Evolutionary conservation across 2,329 filamentous ascomycete species (phyloP).

Genomic region (Colletotrichum tropicicola): DNA sequence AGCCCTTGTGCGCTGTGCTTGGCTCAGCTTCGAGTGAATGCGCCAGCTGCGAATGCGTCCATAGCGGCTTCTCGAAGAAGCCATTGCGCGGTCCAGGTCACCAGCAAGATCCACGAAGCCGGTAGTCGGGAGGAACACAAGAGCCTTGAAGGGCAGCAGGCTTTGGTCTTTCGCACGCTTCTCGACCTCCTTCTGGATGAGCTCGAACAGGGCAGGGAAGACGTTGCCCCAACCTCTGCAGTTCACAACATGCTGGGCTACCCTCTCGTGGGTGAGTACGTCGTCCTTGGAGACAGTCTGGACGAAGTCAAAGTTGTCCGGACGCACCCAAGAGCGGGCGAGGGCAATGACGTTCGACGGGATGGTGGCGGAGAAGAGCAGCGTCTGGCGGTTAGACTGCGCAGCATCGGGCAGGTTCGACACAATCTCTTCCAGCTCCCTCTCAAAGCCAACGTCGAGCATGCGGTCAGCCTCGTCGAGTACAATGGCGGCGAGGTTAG

Average conservation of each 20-base stretch:
- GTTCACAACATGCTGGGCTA: slow-evolving; percentile 81
- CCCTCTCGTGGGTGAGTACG: slow-evolving; percentile 81
- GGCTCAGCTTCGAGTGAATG: slow-evolving; percentile 84
- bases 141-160: slow-evolving; percentile 85
- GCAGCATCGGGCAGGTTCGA: slow-evolving; percentile 67
- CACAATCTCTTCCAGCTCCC: slow-evolving; percentile 71
- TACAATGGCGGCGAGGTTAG: slow-evolving; percentile 88
- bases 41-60: slow-evolving; percentile 57
- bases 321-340: slow-evolving; percentile 81
- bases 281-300: slow-evolving; percentile 89
- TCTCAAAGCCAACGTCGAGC: slow-evolving; percentile 90
- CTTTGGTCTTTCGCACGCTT: slow-evolving; percentile 49
- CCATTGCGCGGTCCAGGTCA: slow-evolving; percentile 49
- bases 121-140: slow-evolving; percentile 88
- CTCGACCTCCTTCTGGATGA: slow-evolving; percentile 69
- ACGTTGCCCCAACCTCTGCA: slow-evolving; percentile 78
- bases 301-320: slow-evolving; percentile 83
- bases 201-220: slow-evolving; percentile 80
- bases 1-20: slow-evolving; percentile 72
- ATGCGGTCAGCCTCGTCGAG: slow-evolving; percentile 98
- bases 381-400: slow-evolving; percentile 80
- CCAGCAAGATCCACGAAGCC: slow-evolving; percentile 73
- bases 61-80: slow-evolving; percentile 41
- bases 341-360: slow-evolving; percentile 83
- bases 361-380: slow-evolving; percentile 96